Base-by-base conservation (phyloP, 192 early-diverging fungal genomes). In the Dimargaris cristalligena region DNA sequence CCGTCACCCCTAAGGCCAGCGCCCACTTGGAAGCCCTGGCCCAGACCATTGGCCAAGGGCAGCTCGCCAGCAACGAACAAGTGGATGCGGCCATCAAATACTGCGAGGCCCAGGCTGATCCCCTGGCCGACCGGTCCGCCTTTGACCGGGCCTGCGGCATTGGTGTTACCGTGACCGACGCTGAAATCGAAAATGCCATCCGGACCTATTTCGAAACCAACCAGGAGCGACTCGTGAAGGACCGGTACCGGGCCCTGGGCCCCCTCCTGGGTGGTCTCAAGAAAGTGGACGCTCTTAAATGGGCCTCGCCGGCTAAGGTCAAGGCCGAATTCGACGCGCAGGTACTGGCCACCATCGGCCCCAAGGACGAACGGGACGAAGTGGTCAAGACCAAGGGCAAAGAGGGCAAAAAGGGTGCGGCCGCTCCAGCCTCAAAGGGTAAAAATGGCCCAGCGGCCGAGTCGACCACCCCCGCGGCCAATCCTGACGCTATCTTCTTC, bases 331-430 rank as follows among this genome's bases (percentile, higher is more conserved):
- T 96, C 33, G 97, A 98, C 45, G 80, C 78, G 32, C 86, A 91
- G 78, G 72, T 89, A 47, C 67, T 87, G 23, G 80, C 82, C 20
- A 63, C 85, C n/a, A 74, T 99, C 52, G 97, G 97, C n/a, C 93
- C 93, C 63, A 96, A 97, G 71, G 94, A 97, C 70, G 94, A 97
- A 66, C 82, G 94, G 45, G 94, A 97, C 69, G 76, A 81, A 41
- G 56, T 64, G 32, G 60, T 65, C 52, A 76, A 81, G 65, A 67
- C 69, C 35, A 71, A 71, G 65, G 60, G 9, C 59, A 70, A 71
- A 51, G 72, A 70, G 34, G 68, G 61, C 44, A 64, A 69, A 41
- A 68, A 65, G 50, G 46, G 30, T 26, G 61, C 48, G 6, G 52
- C 65, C 47, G 58, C 70, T 16, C 59, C 33, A 22, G 60, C 52